Evolutionary conservation across 2,329 filamentous ascomycete species (phyloP), one percentile per base, ranked within the genome.

Genomic region (Hypocreales sp.): DNA sequence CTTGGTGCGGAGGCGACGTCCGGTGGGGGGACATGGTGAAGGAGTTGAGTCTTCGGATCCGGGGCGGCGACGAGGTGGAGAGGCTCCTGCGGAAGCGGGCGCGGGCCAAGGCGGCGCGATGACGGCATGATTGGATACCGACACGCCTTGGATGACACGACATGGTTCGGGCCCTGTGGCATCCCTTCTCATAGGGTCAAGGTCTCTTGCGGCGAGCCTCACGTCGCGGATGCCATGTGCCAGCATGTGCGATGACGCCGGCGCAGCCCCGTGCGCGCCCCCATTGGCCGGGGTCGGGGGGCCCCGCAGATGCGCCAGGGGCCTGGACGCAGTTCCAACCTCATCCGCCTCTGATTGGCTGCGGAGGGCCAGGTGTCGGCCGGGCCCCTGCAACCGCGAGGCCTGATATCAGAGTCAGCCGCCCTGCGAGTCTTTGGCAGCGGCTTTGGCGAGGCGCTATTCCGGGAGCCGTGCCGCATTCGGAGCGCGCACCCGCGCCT

Each of bases 21-120:
- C 48, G 60, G 27, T 95, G 87, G 87, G 60, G 63, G 0, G 68
- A 79, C 25, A 69, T 94, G 54, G 78, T 92, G 56, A 86, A 74
- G 45, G 86, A 92, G 46, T 52, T 92, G 39, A 90, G 67, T 27
- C 53, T 93, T 26, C 66, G 87, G 18, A 58, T 70, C 20, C 66
- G 81, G 15, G 84, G 78, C 1, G 51, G 64, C 29, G 77, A 78
- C 31, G 77, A 84, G 37, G 56, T 86, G 1, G 66, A 73, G 22
- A 72, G 72, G 37, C 41, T 93, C 15, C 60, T 83, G 39, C 80
- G 71, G 46, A 57, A 54, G 39, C 57, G 49, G 31, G 45, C 49
- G 20, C 31, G 35, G 21, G 32, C 38, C 5, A 51, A 50, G 35
- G 46, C 20, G 14, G 7, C 16, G 8, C 10, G 4, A 22, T 27